Evolutionary conservation across 75 land plant genomes (phyloP).

Genomic region (Azolla pinnata): DNA sequence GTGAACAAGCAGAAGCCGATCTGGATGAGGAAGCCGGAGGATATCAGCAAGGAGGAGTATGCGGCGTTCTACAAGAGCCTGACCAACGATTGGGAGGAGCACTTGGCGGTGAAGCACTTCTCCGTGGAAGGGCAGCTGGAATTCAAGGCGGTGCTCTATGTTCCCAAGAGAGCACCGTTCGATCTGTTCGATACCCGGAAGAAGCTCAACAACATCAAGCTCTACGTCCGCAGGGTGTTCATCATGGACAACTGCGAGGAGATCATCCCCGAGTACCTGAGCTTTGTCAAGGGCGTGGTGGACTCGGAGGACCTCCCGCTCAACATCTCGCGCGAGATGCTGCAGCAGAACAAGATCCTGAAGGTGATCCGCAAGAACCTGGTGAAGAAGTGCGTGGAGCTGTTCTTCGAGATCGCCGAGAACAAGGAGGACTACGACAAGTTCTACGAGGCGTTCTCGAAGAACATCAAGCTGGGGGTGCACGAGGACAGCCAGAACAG

Average conservation of each 20-base stretch:
- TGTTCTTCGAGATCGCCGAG: constrained; percentile 60
- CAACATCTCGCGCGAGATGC: constrained; percentile 67
- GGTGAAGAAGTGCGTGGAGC: constrained; percentile 67
- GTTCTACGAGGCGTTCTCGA: constrained; percentile 49
- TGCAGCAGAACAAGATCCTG: constrained; percentile 61
- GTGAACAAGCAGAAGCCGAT: constrained; percentile 82
- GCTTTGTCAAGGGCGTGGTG: constrained; percentile 70
- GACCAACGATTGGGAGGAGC: constrained; percentile 67
- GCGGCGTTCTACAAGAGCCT: constrained; percentile 61
- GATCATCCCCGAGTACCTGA: constrained; percentile 60
- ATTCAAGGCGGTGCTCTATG: constrained; percentile 63
- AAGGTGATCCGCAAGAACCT: constrained; percentile 78
- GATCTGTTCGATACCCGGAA: constrained; percentile 64
- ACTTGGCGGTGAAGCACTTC: constrained; percentile 71
- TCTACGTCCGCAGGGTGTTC: constrained; percentile 64
- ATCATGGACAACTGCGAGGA: constrained; percentile 86
- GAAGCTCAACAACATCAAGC: constrained; percentile 72
- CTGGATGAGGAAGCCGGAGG: constrained; percentile 80
- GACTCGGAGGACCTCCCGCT: constrained; percentile 72
- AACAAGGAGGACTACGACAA: constrained; percentile 56
- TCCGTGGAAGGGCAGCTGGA: constrained; percentile 79
- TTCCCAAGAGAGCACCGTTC: constrained; percentile 68
- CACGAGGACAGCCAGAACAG: constrained; percentile 66
- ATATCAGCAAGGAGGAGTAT: constrained; percentile 67
- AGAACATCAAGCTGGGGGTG: constrained; percentile 58